Evolutionary conservation across 192 early-diverging fungal species (phyloP), one percentile per base, ranked within the genome.

Genomic region (Dimargaris cristalligena): DNA sequence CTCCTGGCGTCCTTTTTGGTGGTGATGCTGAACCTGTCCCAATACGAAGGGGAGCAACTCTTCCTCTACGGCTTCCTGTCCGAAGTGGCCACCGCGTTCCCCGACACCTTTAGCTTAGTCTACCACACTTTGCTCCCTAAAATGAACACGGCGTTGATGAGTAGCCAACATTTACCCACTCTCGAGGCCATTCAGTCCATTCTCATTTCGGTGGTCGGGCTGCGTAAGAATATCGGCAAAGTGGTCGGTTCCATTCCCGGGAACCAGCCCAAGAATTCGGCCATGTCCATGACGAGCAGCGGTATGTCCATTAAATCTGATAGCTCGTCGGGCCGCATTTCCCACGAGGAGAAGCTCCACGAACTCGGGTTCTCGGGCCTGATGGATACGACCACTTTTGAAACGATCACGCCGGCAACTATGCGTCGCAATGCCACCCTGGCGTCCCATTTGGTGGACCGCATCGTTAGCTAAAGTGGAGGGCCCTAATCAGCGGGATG

Each of bases 1-100:
- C 64, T 88, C 45, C 61, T 84, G 26, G 66, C 83, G 29, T 78
- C 82, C 1, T 62, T 87, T 67, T 66, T 88, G 66, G 82, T 79
- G 16, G 77, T 78, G 2, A 78, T 88, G 71, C 67, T 91, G 35
- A 77, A 89, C 59, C 78, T 69, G 47, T 74, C 84, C 0, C 85
- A 91, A 50, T 75, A 75, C 29, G 87, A 88, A 52, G 66, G 74
- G 20, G 88, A 91, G 72, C 67, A 75, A 18, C 49, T 83, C 34
- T 87, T 84, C 62, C 68, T 91, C 22, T 91, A 89, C 56, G 80
- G 80, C 2, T 79, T 86, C 64, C 64, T 91, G 23, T 79, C 84
- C 33, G 87, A 91, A 67, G 81, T 80, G 55, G 80, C 88, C 1
- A 65, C 74, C 20, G 67, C 77, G 13, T 71, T 79, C 22, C 88